Evolutionary conservation across 192 early-diverging fungal species (phyloP).

Genomic region (Coemansia sp.): DNA sequence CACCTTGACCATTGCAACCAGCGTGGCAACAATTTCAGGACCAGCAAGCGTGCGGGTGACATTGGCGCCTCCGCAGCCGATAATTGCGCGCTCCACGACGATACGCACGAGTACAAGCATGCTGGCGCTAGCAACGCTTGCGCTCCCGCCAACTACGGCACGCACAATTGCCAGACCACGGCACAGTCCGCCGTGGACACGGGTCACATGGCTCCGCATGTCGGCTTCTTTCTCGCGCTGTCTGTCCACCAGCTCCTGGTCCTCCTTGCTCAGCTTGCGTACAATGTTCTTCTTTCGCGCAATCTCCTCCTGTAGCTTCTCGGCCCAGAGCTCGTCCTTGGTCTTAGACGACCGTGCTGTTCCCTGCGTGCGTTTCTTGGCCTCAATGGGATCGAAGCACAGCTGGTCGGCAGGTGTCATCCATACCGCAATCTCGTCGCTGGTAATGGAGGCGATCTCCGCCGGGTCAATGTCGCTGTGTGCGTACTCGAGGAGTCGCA

Average conservation of each 20-base stretch:
- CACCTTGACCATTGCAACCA: constrained; percentile 56
- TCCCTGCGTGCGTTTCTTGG: constrained; percentile 9
- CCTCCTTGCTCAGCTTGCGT: constrained; percentile 57
- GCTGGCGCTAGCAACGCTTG: constrained; percentile 56
- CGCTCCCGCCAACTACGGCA: constrained; percentile 64
- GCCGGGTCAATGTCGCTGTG: constrained; percentile 23
- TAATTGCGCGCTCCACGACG: constrained; percentile 56
- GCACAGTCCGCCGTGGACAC: constrained; percentile 52
- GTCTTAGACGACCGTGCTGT: constrained; percentile 5
- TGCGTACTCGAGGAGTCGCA: constrained; percentile 36
- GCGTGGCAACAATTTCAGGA: constrained; percentile 58
- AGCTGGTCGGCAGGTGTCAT: constrained; percentile 34
- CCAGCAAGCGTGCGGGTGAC: constrained; percentile 54
- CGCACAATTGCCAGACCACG: constrained; percentile 66
- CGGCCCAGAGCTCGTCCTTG: constrained; percentile 43
- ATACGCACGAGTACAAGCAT: constrained; percentile 59
- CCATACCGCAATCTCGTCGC: constrained; percentile 43
- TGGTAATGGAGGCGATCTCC: constrained; percentile 14
- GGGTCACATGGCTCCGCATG: constrained; percentile 67
- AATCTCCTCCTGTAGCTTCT: constrained; percentile 33
- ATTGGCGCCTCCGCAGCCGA: constrained; percentile 13
- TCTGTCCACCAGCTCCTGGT: constrained; percentile 67
- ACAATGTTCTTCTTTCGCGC: constrained; percentile 22
- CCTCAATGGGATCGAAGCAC: constrained; percentile 28
- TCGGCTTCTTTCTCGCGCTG: constrained; percentile 72